Conservation (phyloP, 768 basidiomycete species). For the Amanita jacksonii region DNA sequence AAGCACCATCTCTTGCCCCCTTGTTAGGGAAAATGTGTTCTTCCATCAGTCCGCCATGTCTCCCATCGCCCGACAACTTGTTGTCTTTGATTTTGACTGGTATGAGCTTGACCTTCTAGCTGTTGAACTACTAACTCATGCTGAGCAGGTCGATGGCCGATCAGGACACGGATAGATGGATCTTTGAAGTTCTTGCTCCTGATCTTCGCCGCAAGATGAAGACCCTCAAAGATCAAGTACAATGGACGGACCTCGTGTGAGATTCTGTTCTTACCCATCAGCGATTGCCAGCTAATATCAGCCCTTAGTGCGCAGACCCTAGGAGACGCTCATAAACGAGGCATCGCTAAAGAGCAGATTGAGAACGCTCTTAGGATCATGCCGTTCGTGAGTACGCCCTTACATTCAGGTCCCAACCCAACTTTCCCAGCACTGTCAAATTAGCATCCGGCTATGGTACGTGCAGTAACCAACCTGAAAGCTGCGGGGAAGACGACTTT, state of each 20-base stretch:
- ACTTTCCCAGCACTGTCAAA: background rate
- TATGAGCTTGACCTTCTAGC: slow-evolving; percentile 17
- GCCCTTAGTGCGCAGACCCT: slow-evolving; percentile 53
- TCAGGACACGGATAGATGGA: slow-evolving; percentile 94
- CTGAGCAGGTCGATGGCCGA: slow-evolving; percentile 76
- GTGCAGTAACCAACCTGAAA: slow-evolving; percentile 77
- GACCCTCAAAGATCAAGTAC: slow-evolving; percentile 45
- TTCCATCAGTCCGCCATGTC: slow-evolving; percentile 16
- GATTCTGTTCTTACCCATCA: slow-evolving; percentile 12
- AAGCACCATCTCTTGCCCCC: slow-evolving; percentile 5
- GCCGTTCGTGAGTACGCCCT: slow-evolving; percentile 62
- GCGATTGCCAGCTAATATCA: slow-evolving; percentile 7
- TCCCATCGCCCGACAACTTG: slow-evolving; percentile 48
- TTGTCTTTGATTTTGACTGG: slow-evolving; percentile 99
- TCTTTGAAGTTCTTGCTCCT: slow-evolving; percentile 81
- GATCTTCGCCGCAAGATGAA: slow-evolving; percentile 80
- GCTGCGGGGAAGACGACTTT: slow-evolving; percentile 59
- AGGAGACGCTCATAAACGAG: slow-evolving; percentile 58
- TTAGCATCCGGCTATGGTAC: slow-evolving; percentile 95
- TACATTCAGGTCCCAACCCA: background rate
- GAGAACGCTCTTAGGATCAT: slow-evolving; percentile 67
- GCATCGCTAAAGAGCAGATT: slow-evolving; percentile 65
- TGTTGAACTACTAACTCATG: background rate
- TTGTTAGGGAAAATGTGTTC: slow-evolving; percentile 1
- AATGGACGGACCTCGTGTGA: slow-evolving; percentile 97